A percentile compares a stretch with the other conserved stretches of the same genome.
Conservation (phyloP, 2,329 filamentous ascomycete genomes). For the Xylariales sp. region DNA sequence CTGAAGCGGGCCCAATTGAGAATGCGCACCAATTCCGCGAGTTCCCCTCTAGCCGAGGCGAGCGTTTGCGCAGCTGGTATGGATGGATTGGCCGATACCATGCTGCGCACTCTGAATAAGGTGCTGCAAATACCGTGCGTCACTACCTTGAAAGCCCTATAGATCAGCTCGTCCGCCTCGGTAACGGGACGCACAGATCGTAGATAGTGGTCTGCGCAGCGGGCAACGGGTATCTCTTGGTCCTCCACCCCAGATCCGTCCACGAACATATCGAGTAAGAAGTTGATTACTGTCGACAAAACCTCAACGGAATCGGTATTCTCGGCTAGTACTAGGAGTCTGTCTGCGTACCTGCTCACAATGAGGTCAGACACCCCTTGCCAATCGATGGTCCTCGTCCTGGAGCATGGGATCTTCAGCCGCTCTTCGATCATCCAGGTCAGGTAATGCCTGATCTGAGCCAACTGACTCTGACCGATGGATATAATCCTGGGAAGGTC, state of each 20-base stretch:
- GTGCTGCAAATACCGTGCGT: constrained; percentile 18
- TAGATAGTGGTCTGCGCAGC: constrained; percentile 32
- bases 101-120: constrained; percentile 6
- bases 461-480: not conserved
- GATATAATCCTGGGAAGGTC: constrained; percentile 8
- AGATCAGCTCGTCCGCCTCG: constrained; percentile 17
- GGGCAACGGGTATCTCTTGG: constrained; percentile 30
- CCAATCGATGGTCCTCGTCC: constrained; percentile 38
- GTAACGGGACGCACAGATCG: constrained; percentile 10
- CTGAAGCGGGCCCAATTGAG: constrained; percentile 15
- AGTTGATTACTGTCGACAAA: constrained; percentile 9
- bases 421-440: constrained; percentile 9
- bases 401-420: constrained; percentile 1
- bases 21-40: constrained; percentile 8
- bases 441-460: constrained; percentile 5
- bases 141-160: constrained; percentile 19
- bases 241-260: constrained; percentile 19
- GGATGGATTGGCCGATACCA: constrained; percentile 1
- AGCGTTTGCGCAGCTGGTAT: not conserved
- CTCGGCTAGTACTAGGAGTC: constrained; percentile 27
- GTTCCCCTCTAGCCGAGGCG: not conserved
- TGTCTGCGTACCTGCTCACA: constrained; percentile 44
- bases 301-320: not conserved
- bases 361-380: constrained; percentile 51
- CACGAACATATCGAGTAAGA: constrained; percentile 18